Evolutionary conservation across 1,284 basidiomycete genomes (phyloP).

Genomic region (Cryptococcus sp.): DNA sequence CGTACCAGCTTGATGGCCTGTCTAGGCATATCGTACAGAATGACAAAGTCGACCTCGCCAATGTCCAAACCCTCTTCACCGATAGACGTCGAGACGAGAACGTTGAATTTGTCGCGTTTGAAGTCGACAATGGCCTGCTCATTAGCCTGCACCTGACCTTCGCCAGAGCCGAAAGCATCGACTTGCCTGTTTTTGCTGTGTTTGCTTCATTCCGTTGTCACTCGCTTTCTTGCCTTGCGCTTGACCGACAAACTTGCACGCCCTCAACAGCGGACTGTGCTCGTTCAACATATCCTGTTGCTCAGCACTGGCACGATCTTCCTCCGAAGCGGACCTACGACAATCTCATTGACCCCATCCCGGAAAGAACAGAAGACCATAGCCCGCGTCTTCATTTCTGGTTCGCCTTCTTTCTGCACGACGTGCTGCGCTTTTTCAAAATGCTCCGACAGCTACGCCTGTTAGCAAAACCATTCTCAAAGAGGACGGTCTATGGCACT

Average conservation of each 20-base stretch:
- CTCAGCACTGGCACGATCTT: not conserved
- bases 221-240: constrained; percentile 67
- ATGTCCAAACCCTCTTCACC: constrained; percentile 99
- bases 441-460: constrained; percentile 60
- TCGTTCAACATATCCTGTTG: constrained; percentile 58
- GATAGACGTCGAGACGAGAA: constrained; percentile 92
- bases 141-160: no score
- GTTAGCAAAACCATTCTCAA: constrained; percentile 6
- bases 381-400: constrained; percentile 55
- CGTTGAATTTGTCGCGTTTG: constrained; percentile 80
- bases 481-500: constrained; percentile 5
- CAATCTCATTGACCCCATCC: constrained; percentile 85
- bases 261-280: constrained; percentile 67
- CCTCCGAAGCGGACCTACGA: constrained; percentile 47
- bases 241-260: constrained; percentile 86
- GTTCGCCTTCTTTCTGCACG: constrained; percentile 52
- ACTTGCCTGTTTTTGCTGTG: constrained; percentile 77
- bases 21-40: constrained; percentile 96
- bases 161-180: not conserved
- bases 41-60: constrained; percentile 94
- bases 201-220: constrained; percentile 82
- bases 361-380: constrained; percentile 95
- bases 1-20: constrained; percentile 96
- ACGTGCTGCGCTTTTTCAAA: constrained; percentile 68
- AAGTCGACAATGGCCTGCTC: constrained; percentile 63